phyloP scores from a whole-genome alignment of 2,329 filamentous ascomycete species.

The Capronia americana region DNA sequence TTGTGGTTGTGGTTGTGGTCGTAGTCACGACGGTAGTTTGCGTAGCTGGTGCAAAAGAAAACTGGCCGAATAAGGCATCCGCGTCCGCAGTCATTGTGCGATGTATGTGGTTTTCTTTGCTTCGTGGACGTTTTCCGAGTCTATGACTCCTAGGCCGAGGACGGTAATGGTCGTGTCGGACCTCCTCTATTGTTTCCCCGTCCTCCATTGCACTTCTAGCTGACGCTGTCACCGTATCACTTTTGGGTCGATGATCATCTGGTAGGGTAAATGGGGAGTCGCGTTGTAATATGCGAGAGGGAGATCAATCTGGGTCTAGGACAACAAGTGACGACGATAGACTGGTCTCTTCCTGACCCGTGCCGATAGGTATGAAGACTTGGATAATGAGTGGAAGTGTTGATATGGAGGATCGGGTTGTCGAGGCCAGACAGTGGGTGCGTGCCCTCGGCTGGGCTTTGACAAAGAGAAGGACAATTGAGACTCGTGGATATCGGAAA shows the following conservation, averaged over 20 bases:
- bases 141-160: constrained; percentile 31
- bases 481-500: background rate
- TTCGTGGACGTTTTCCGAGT: constrained; percentile 21
- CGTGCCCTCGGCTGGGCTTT: constrained; percentile 1
- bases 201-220: constrained; percentile 25
- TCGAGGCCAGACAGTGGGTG: constrained; percentile 1
- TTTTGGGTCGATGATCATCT: constrained; percentile 21
- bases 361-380: background rate
- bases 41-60: constrained; percentile 68
- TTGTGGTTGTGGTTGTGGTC: constrained; percentile 83
- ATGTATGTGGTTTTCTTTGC: constrained; percentile 30
- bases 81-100: constrained; percentile 39
- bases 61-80: constrained; percentile 60
- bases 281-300: constrained; percentile 18
- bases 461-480: constrained; percentile 1
- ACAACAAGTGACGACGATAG: background rate
- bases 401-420: background rate
- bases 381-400: background rate
- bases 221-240: constrained; percentile 13
- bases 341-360: background rate
- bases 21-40: constrained; percentile 79
- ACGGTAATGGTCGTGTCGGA: constrained; percentile 37
- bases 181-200: constrained; percentile 31
- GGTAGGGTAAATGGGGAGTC: constrained; percentile 5
- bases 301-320: background rate